phyloP scores from a whole-genome alignment of 495 filamentous ascomycete genomes.

The Penicillium coprophilum region DNA sequence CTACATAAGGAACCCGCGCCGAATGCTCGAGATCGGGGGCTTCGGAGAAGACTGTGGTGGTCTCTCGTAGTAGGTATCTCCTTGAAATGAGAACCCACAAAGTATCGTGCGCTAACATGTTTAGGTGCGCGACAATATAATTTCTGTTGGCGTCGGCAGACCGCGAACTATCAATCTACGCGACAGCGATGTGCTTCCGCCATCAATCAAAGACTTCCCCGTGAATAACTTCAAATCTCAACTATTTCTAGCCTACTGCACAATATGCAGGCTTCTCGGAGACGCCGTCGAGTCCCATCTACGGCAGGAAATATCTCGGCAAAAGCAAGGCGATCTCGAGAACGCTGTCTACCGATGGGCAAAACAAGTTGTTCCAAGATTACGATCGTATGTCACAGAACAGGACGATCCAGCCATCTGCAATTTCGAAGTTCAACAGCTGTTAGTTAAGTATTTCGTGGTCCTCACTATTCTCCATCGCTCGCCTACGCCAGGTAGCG shows the following conservation, averaged over 20 bases:
- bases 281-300: conserved; percentile 31
- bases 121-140: conserved; percentile 34
- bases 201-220: conserved; percentile 30
- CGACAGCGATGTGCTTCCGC: conserved; percentile 33
- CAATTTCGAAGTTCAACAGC: conserved; percentile 26
- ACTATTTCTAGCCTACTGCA: conserved; percentile 30
- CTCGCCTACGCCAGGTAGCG: conserved; percentile 27
- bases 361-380: conserved; percentile 30
- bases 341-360: conserved; percentile 34
- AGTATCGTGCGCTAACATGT: neutral
- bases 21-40: conserved; percentile 25
- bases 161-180: conserved; percentile 32
- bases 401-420: conserved; percentile 25
- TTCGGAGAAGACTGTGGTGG: conserved; percentile 32
- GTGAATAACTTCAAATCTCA: conserved; percentile 26
- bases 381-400: conserved; percentile 16
- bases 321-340: conserved; percentile 28
- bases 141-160: conserved; percentile 32
- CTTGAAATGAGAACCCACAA: too few relatives aligned
- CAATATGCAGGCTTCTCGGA: conserved; percentile 29
- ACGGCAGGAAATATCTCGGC: conserved; percentile 27
- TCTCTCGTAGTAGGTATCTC: conserved; percentile 28
- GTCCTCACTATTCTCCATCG: conserved; percentile 29
- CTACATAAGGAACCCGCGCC: conserved; percentile 30
- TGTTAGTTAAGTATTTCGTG: conserved; percentile 33